Conservation (phyloP, 352 stramenopile genomes). For the Pythium dissimile region DNA sequence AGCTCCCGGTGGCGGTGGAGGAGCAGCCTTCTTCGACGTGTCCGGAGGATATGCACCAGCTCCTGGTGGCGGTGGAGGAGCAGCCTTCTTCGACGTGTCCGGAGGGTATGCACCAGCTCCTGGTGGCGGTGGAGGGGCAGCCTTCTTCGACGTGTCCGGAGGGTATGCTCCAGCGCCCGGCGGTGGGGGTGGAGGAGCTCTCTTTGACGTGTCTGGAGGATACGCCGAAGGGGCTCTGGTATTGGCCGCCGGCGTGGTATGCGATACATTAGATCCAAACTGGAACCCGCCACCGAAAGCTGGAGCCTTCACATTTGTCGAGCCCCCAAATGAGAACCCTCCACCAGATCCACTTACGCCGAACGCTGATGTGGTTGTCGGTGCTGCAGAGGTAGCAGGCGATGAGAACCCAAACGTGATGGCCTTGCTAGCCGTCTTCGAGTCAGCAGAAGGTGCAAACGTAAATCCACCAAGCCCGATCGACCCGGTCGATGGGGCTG, state of each 20-base stretch:
- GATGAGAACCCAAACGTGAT: conserved; percentile 18
- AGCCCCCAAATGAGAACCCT: conserved; percentile 8
- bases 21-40: conserved; percentile 10
- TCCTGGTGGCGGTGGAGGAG: neutral
- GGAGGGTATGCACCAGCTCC: conserved; percentile 17
- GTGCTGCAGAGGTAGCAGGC: neutral
- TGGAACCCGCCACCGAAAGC: neutral
- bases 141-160: conserved; percentile 16
- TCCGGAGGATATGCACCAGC: conserved; percentile 11
- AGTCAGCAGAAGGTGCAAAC: conserved; percentile 24
- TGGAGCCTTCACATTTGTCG: neutral
- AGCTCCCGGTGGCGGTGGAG: neutral
- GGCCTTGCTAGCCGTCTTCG: neutral
- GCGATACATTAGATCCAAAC: neutral
- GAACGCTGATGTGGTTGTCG: neutral
- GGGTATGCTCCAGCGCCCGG: conserved; percentile 28
- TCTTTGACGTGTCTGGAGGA: conserved; percentile 1
- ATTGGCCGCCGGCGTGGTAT: too few relatives aligned
- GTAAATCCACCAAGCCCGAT: conserved; percentile 38
- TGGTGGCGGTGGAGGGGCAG: neutral
- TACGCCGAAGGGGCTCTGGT: too few relatives aligned
- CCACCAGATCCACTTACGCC: too few relatives aligned
- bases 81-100: conserved; percentile 13
- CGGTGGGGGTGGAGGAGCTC: neutral
- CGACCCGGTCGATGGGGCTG: conserved; percentile 25